phyloP scores from a whole-genome alignment of 768 basidiomycete species.

The Lactifluus subvellereus region DNA sequence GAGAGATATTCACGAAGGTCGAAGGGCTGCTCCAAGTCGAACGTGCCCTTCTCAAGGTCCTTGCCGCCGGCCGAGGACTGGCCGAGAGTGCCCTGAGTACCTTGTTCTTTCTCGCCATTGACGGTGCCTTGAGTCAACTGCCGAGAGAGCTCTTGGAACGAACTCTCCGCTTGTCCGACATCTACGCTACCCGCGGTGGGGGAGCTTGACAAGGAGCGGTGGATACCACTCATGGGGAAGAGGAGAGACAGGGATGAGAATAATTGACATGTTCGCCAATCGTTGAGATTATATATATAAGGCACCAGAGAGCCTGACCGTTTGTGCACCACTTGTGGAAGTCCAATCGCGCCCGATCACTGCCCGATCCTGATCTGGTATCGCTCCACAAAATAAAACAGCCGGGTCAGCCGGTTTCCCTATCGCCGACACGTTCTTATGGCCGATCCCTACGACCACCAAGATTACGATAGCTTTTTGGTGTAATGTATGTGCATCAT shows the following conservation, averaged over 20 bases:
- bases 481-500: too few species aligned
- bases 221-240: background rate
- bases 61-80: background rate
- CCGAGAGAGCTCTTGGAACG: slow-evolving; percentile 19
- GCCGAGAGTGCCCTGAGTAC: background rate
- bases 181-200: slow-evolving; percentile 8
- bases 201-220: slow-evolving; percentile 7
- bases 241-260: background rate
- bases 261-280: background rate
- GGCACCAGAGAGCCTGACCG: background rate
- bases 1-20: slow-evolving; percentile 67
- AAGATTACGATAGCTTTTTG: too few species aligned
- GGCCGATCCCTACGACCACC: background rate
- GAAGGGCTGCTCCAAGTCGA: slow-evolving; percentile 41
- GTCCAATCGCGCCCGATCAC: background rate
- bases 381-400: background rate
- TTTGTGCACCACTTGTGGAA: background rate
- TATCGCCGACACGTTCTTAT: background rate
- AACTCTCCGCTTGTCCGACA: slow-evolving; percentile 10
- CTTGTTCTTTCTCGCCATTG: background rate
- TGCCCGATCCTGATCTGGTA: slow-evolving; percentile 2
- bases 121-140: slow-evolving; percentile 19
- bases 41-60: slow-evolving; percentile 41
- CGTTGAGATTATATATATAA: background rate
- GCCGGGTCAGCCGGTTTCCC: background rate